Base-by-base conservation (phyloP, 129 eudicot species). In the Escallonia herrerae region DNA sequence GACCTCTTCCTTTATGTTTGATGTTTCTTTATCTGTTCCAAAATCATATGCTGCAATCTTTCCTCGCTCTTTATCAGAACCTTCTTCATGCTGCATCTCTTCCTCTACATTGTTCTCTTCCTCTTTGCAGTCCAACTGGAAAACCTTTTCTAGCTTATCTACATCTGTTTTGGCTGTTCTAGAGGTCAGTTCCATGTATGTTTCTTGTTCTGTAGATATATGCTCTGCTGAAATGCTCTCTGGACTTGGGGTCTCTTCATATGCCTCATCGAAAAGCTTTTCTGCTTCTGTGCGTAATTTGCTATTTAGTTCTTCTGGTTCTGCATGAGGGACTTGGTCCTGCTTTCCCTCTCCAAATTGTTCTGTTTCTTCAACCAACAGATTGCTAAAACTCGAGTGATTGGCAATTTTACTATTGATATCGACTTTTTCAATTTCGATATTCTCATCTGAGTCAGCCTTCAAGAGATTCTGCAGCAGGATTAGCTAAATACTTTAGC, bases 401-500 rank as follows among this genome's bases (percentile, higher is more conserved):
- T 4, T 57, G 43, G 62, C 44, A 8, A 12, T 6, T 57, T 38
- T n/a, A 5, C 7, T 3, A 38, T 4, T 10, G 40, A 4, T 33
- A 2, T 0, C n/a, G 37, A 3, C 44, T 33, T 57, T 13, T 57
- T 8, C 62, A 8, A 8, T 33, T 7, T 57, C 62, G 5, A 57
- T 57, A 7, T 57, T 57, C 44, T 57, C 44, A 33, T 33, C 37
- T 38, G 37, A 33, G 37, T 37, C 62, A 22, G 33, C 62, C 37
- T 33, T 33, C 37, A 42, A 37, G 62, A 57, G 62, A 53, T 43
- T 55, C 76, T 71, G 63, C 76, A 51, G 6, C 61, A 70, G 33
- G 12, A 69, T 51, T 71, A 22, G 50, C n/a, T 37, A 57, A 37
- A 10, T 51, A 15, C 11, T 22, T 33, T 5, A 33, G 4, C 37